Percentiles rank a stretch among this genome's conserved stretches.
These are phyloP conservation scores for Sophora flavescens DNA, from an alignment of 306 rosid genomes.

Conservation along the genomic window DNA sequence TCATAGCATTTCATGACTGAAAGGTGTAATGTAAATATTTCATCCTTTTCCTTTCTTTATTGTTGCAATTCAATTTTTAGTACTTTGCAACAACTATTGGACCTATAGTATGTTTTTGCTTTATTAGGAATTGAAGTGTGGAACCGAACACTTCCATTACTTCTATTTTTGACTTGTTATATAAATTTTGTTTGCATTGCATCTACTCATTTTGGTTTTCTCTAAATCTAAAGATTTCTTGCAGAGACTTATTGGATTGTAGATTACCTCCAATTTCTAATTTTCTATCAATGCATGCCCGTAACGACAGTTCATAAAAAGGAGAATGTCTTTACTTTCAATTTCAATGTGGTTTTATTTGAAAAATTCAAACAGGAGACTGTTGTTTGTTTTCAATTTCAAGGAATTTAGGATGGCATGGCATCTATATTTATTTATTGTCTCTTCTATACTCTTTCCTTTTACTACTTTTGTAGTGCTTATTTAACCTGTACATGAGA, in stretches of 20 bases:
- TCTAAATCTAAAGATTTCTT: too few relatives aligned
- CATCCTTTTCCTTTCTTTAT: too few relatives aligned
- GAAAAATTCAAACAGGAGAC: not conserved
- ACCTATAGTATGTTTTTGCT: too few relatives aligned
- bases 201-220: too few relatives aligned
- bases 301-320: not conserved
- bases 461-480: not conserved
- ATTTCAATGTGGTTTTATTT: not conserved
- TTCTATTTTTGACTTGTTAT: too few relatives aligned
- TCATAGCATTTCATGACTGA: not conserved
- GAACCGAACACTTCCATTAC: too few relatives aligned
- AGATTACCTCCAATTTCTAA: not conserved
- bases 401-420: slow-evolving; percentile 28
- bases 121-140: too few relatives aligned
- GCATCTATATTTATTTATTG: not conserved
- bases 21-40: not conserved
- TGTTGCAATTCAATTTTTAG: too few relatives aligned
- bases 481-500: not conserved
- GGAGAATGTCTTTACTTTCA: not conserved
- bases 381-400: not conserved
- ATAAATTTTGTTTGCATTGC: too few relatives aligned
- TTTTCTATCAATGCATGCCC: not conserved
- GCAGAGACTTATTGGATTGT: too few relatives aligned
- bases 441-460: not conserved
- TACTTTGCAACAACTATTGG: too few relatives aligned